Evolutionary conservation across 345 rosid species (phyloP).

Genomic region (Heritiera littoralis): DNA sequence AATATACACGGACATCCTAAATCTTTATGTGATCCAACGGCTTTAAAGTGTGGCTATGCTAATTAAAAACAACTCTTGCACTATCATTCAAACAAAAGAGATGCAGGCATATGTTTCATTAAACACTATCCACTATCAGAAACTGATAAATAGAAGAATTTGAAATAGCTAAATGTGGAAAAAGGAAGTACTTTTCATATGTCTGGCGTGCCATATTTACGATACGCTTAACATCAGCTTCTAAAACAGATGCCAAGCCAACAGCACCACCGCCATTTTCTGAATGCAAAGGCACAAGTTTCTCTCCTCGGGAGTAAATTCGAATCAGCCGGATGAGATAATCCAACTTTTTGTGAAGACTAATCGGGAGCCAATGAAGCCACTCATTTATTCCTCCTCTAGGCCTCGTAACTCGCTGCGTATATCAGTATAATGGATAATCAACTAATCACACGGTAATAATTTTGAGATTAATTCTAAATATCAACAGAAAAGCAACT

Average conservation of each 20-base stretch:
- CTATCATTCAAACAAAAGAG: neutral
- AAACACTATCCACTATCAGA: neutral
- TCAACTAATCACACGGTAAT: neutral
- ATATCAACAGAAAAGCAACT: neutral
- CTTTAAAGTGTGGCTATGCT: neutral
- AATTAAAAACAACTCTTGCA: neutral
- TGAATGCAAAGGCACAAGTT: constrained; percentile 33
- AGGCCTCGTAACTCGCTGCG: constrained; percentile 90
- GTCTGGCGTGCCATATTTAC: constrained; percentile 74
- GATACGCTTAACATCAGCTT: constrained; percentile 79
- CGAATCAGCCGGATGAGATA: constrained; percentile 53
- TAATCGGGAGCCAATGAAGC: constrained; percentile 92
- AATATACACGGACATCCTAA: neutral
- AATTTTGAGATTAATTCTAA: neutral
- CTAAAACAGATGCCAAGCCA: constrained; percentile 72
- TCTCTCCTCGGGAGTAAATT: constrained; percentile 49
- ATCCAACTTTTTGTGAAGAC: constrained; percentile 69
- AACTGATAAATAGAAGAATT: neutral
- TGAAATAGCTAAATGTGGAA: neutral
- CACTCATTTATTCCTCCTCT: constrained; percentile 92
- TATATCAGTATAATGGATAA: neutral
- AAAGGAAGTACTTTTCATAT: constrained; percentile 67
- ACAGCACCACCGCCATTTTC: constrained; percentile 62
- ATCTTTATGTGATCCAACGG: too few species aligned
- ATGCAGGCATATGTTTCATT: constrained; percentile 2